A percentile compares a stretch with the other conserved stretches of the same genome.
These are phyloP conservation scores for Amniculicola lignicola DNA, from an alignment of 495 filamentous ascomycete species.

Conservation along the genomic window DNA sequence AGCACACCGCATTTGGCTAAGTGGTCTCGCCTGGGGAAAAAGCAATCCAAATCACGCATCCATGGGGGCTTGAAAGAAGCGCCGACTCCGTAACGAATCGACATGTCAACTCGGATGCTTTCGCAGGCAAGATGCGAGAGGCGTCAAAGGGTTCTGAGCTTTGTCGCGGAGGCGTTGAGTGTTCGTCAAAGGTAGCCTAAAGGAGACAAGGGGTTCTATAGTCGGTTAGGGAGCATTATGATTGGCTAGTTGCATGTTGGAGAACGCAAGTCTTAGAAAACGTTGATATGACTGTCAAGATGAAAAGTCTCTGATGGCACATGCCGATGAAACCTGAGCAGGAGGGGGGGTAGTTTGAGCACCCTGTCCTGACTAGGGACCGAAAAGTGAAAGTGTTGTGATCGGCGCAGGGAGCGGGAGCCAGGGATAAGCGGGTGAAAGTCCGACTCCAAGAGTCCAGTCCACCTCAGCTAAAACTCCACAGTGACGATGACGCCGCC, in stretches of 20 bases:
- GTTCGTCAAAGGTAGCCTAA: conserved; percentile 20
- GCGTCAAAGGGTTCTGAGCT: conserved; percentile 5
- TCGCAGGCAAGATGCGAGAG: no score
- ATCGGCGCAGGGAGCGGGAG: conserved; percentile 15
- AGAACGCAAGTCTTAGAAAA: conserved; percentile 2
- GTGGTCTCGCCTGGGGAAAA: neutral
- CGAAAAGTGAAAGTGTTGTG: conserved; percentile 10
- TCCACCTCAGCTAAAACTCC: conserved; percentile 7
- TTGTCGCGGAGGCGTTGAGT: conserved; percentile 7
- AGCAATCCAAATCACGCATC: conserved; percentile 10
- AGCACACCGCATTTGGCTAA: conserved; percentile 14
- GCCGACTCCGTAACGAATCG: neutral
- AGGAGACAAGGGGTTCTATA: conserved; percentile 1
- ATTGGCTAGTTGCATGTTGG: conserved; percentile 17
- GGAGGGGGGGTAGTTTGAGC: neutral
- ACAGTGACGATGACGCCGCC: conserved; percentile 6
- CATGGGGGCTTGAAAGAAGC: conserved; percentile 8
- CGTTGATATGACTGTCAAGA: neutral
- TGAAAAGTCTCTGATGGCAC: conserved; percentile 22
- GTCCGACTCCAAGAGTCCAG: neutral
- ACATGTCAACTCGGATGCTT: neutral
- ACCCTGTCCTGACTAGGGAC: conserved; percentile 2
- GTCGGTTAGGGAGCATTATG: conserved; percentile 8
- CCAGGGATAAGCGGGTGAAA: conserved; percentile 18
- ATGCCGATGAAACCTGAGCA: conserved; percentile 33